Base-by-base conservation (phyloP, 306 rosid species). In the Quercus mongolica region DNA sequence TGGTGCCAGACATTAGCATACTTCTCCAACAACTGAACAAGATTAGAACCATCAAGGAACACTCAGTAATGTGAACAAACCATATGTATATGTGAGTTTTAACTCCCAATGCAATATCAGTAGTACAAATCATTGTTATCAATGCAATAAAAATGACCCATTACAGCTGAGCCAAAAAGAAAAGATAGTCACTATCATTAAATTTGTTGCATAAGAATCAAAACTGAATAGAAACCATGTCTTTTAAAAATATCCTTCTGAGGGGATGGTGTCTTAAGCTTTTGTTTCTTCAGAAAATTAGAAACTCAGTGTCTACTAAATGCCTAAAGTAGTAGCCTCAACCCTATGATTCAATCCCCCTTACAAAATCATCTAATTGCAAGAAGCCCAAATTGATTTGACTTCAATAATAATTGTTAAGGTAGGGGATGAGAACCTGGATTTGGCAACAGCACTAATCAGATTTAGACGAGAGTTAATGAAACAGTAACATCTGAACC, bases 1-100 rank as follows among this genome's bases (percentile, higher is more conserved):
- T 90, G 98, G 84, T 91, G 99, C 99, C 98, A 96, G 56, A 96
- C 85, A 46, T 69, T 83, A 77, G 90, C 82, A 75, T 87, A 96
- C 41, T 90, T 93, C 78, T 93, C 97, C 85, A 90, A 65, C 93
- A 96, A 81, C 99, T 96, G 88, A 46, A 76, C n/a, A 81, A 63
- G 38, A 84, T 19, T 26, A 79, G 69, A 73, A 54, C 67, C 11
- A 71, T 52, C 17, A 20, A 44, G 56, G 54, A 46, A 25, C 51
- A 56, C 62, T 44, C 25, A 17, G 44, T 17, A 54, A 49, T 49
- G 54, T 30, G 12, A 64, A 63, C 41, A 63, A 63, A 64, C 17
- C 44, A n/a, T 3, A 18, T 41, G 7, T 15, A 18, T 25, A 35
- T 0, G 5, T 14, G 21, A 13, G 31, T 63, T 30, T 17, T 10